Evolutionary conservation across 768 basidiomycete species (phyloP).

Genomic region (Collybia sp.): DNA sequence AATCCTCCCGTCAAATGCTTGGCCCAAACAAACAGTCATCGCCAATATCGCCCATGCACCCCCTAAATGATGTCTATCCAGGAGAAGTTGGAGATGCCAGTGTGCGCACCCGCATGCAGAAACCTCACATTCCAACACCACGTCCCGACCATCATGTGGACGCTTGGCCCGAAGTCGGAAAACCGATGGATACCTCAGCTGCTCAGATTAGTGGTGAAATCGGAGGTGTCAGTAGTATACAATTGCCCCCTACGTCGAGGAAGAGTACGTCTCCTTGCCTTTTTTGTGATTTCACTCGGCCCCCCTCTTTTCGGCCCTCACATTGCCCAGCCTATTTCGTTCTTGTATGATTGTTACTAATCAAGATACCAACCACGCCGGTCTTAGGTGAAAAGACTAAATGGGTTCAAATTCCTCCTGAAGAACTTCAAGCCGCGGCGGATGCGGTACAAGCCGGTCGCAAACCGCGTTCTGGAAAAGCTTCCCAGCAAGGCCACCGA

Average conservation of each 20-base stretch:
- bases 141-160: constrained; percentile 28
- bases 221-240: constrained; percentile 1
- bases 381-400: constrained; percentile 48
- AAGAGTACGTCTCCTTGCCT: constrained; percentile 19
- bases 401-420: constrained; percentile 56
- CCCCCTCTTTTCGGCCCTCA: background rate
- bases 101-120: constrained; percentile 13
- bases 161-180: constrained; percentile 43
- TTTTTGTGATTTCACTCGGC: background rate
- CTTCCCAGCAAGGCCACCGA: constrained; percentile 5
- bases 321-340: constrained; percentile 1
- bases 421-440: constrained; percentile 50
- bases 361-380: background rate
- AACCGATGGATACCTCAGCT: constrained; percentile 10
- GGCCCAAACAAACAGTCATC: background rate
- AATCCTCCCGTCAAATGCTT: background rate
- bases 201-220: background rate
- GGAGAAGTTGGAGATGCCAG: too few species aligned
- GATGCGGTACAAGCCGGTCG: constrained; percentile 22
- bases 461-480: constrained; percentile 19
- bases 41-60: too few species aligned
- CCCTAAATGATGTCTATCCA: too few species aligned
- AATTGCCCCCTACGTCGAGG: constrained; percentile 7
- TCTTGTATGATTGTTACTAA: constrained; percentile 1
- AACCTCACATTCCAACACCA: constrained; percentile 12